A percentile compares a stretch with the other conserved stretches of the same genome.
Evolutionary conservation across 2,329 filamentous ascomycete species (phyloP).

Genomic region (Cladosporium sp.): DNA sequence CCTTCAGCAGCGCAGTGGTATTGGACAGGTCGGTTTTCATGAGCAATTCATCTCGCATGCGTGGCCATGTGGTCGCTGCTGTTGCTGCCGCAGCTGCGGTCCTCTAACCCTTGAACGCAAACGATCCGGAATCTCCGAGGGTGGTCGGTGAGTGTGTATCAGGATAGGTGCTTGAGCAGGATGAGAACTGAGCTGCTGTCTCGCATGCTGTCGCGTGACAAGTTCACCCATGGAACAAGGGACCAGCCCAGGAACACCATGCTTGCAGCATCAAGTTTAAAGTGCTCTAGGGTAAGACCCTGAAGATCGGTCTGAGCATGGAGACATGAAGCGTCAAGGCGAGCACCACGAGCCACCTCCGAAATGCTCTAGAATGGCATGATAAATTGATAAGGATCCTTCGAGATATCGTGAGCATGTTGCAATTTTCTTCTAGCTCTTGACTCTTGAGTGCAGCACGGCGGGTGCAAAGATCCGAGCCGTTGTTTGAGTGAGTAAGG

Average conservation of each 20-base stretch:
- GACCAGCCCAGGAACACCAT: not conserved
- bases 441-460: not conserved
- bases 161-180: constrained; percentile 5
- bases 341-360: not conserved
- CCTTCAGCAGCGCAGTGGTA: not conserved
- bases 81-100: not conserved
- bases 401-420: not conserved
- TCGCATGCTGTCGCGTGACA: constrained; percentile 1
- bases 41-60: not conserved
- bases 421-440: not conserved
- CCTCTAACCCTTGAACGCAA: not conserved
- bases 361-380: not conserved
- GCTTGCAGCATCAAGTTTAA: not conserved
- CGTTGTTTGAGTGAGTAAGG: not conserved
- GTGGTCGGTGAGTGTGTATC: not conserved
- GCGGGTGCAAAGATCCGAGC: not conserved
- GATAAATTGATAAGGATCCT: not conserved
- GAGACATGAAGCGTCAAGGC: not conserved
- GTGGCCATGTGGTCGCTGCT: not conserved
- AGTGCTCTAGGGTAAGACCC: not conserved
- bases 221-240: not conserved
- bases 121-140: not conserved
- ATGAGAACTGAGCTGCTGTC: constrained; percentile 2
- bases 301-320: not conserved
- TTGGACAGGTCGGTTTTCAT: not conserved